Percentiles rank a stretch among this genome's conserved stretches.
phyloP scores from a whole-genome alignment of 179 eudicot species.

The Silene vulgaris region DNA sequence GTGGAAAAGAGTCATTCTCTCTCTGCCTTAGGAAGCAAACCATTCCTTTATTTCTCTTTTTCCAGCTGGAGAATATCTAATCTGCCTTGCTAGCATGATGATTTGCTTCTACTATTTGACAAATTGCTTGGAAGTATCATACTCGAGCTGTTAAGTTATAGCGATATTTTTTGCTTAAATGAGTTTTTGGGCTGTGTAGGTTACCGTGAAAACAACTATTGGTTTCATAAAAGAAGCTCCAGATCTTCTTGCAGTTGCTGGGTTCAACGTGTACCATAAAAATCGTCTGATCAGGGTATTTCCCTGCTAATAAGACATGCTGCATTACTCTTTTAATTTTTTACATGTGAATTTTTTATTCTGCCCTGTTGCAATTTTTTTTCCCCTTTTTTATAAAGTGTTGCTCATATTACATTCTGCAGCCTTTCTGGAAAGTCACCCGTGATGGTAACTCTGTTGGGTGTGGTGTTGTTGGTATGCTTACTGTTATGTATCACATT shows the following conservation, averaged over 20 bases:
- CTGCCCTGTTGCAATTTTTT: constrained; percentile 3
- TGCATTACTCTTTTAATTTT: neutral
- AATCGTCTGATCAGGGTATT: constrained; percentile 95
- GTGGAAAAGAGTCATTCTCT: neutral
- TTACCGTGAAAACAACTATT: constrained; percentile 52
- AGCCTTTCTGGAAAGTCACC: constrained; percentile 97
- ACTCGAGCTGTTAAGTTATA: neutral
- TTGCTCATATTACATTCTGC: constrained; percentile 26
- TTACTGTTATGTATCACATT: constrained; percentile 8
- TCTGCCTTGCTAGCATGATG: neutral
- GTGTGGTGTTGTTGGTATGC: constrained; percentile 84
- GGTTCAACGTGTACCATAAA: constrained; percentile 93
- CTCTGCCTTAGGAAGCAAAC: neutral
- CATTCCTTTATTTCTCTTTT: neutral
- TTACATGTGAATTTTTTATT: neutral
- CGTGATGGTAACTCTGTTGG: constrained; percentile 76
- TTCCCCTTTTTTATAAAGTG: neutral
- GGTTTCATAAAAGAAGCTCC: constrained; percentile 95
- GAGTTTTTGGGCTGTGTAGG: constrained; percentile 38
- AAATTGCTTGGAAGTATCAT: neutral
- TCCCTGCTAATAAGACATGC: constrained; percentile 7
- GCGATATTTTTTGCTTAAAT: neutral
- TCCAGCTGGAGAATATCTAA: neutral
- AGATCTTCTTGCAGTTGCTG: constrained; percentile 49
- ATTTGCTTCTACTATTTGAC: neutral